Conservation (phyloP, 257 asterid genomes). For the Nemophila menziesii region DNA sequence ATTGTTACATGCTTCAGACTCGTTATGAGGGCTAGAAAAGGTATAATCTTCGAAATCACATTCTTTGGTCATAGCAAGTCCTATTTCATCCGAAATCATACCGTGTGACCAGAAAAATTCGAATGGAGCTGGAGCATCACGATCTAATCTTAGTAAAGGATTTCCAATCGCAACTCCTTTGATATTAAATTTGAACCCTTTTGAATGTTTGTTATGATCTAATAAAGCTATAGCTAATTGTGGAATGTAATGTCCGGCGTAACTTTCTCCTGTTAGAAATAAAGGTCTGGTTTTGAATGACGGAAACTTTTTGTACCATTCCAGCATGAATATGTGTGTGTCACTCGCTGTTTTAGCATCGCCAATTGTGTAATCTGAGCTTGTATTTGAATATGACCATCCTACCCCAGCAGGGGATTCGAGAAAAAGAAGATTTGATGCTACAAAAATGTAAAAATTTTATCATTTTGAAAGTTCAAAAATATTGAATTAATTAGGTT, state of each 20-base stretch:
- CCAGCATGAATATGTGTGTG: slow-evolving; percentile 59
- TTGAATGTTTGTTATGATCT: slow-evolving; percentile 56
- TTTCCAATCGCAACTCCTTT: slow-evolving; percentile 96
- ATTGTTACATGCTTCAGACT: slow-evolving; percentile 40
- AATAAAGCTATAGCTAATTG: slow-evolving; percentile 73
- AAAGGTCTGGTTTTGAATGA: slow-evolving; percentile 53
- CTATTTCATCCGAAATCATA: slow-evolving; percentile 90
- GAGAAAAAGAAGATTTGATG: slow-evolving; percentile 79
- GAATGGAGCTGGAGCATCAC: slow-evolving; percentile 72
- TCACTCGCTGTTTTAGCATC: slow-evolving; percentile 88
- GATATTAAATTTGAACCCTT: slow-evolving; percentile 64
- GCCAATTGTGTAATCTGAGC: slow-evolving; percentile 67
- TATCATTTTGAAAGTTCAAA: neutral
- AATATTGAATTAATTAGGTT: neutral
- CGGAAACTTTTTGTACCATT: slow-evolving; percentile 87
- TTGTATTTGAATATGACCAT: slow-evolving; percentile 92
- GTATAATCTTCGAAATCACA: slow-evolving; percentile 86
- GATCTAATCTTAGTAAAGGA: slow-evolving; percentile 86
- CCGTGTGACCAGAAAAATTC: slow-evolving; percentile 97
- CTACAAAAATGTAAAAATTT: slow-evolving; percentile 21
- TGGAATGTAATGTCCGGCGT: slow-evolving; percentile 97
- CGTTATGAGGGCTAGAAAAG: slow-evolving; percentile 60
- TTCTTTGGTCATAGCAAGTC: slow-evolving; percentile 66
- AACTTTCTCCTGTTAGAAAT: slow-evolving; percentile 92
- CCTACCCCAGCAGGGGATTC: slow-evolving; percentile 99